Evolutionary conservation across 2,329 filamentous ascomycete genomes (phyloP).

Genomic region (Xylaria sp.): DNA sequence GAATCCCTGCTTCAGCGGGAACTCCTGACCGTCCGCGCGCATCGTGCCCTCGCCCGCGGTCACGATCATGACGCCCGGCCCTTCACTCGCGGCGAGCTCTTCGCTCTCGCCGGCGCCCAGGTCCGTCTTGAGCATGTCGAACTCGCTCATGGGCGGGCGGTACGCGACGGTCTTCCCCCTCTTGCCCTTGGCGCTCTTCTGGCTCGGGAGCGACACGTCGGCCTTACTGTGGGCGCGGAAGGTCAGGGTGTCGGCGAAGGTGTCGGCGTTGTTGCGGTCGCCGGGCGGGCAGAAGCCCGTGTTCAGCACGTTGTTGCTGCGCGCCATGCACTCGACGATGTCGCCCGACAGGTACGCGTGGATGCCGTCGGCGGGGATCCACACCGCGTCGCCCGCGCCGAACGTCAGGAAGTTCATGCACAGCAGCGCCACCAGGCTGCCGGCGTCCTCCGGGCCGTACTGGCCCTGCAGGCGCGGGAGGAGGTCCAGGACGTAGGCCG

Average conservation of each 20-base stretch:
- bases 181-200: conserved; percentile 52
- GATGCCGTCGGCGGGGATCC: conserved; percentile 73
- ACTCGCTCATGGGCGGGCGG: conserved; percentile 70
- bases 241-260: conserved; percentile 65
- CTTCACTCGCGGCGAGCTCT: conserved; percentile 54
- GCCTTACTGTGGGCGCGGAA: conserved; percentile 63
- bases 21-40: conserved; percentile 53
- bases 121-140: conserved; percentile 65
- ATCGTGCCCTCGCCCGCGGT: conserved; percentile 61
- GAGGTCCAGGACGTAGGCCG: conserved; percentile 64
- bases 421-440: conserved; percentile 68
- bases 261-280: conserved; percentile 64
- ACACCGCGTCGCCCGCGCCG: conserved; percentile 67
- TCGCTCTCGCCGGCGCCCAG: conserved; percentile 63
- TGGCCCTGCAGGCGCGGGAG: conserved; percentile 66
- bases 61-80: conserved; percentile 66
- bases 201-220: conserved; percentile 57
- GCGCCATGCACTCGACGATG: conserved; percentile 79
- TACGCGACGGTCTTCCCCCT: conserved; percentile 66
- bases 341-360: conserved; percentile 74
- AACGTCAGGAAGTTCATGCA: conserved; percentile 76
- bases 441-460: conserved; percentile 66
- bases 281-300: conserved; percentile 72
- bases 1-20: conserved; percentile 61
- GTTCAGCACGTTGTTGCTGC: conserved; percentile 74